A percentile compares a stretch with the other conserved stretches of the same genome.
These are phyloP conservation scores for Datura wrightii DNA, from an alignment of 257 asterid genomes.

Conservation along the genomic window DNA sequence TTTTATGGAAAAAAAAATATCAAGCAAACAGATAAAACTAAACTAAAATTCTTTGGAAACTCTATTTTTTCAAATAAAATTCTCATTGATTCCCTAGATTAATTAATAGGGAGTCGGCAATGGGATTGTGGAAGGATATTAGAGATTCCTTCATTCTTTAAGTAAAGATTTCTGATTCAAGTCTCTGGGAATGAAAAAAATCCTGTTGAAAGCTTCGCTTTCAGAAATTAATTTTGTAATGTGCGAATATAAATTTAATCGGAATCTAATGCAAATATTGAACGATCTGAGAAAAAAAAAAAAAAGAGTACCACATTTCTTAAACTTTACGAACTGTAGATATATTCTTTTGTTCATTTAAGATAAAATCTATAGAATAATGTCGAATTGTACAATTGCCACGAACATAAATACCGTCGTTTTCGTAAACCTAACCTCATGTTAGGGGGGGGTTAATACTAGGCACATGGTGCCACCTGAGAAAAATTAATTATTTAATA, in stretches of 20 bases:
- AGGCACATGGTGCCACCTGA: background rate
- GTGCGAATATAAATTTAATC: background rate
- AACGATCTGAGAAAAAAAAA: no score
- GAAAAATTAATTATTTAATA: background rate
- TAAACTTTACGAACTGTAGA: background rate
- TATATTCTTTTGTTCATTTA: background rate
- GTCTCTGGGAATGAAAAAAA: rapidly evolving
- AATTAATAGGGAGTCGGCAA: no score
- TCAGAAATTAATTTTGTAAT: background rate
- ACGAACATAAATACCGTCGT: background rate
- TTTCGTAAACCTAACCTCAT: background rate
- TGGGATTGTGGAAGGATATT: no score
- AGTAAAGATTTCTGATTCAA: rapidly evolving
- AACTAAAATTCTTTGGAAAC: no score
- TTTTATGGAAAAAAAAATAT: no score
- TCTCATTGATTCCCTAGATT: no score
- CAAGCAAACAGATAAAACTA: no score
- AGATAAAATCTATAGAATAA: background rate
- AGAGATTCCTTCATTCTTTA: background rate
- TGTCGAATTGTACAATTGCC: background rate
- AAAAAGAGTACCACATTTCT: background rate
- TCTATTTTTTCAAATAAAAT: background rate
- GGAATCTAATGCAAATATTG: rapidly evolving
- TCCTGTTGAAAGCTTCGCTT: rapidly evolving
- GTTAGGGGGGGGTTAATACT: background rate